Conservation (phyloP, 805 yeast genomes). For the Wickerhamiella parazyma region DNA sequence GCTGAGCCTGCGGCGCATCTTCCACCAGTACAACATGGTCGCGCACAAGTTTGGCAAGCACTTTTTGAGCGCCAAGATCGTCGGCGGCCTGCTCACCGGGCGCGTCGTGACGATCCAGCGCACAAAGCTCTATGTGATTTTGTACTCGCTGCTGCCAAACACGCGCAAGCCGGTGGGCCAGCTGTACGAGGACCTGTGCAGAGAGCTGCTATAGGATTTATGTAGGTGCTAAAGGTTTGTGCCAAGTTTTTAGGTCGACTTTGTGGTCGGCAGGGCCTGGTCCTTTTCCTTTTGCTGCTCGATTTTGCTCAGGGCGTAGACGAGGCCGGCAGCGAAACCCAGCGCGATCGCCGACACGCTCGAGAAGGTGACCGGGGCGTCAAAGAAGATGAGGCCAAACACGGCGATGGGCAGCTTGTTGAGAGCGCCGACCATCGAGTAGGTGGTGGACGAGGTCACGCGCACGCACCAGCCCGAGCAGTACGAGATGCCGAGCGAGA, state of each 20-base stretch:
- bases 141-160: slow-evolving; percentile 41
- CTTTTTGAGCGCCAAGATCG: slow-evolving; percentile 32
- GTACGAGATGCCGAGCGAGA: slow-evolving; percentile 94
- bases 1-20: slow-evolving; percentile 32
- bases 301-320: slow-evolving; percentile 90
- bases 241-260: neutral
- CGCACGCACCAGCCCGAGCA: slow-evolving; percentile 99
- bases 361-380: slow-evolving; percentile 86
- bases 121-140: slow-evolving; percentile 34
- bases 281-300: slow-evolving; percentile 46
- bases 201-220: slow-evolving; percentile 1
- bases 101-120: slow-evolving; percentile 33
- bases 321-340: slow-evolving; percentile 92
- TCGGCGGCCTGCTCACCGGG: slow-evolving; percentile 35
- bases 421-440: slow-evolving; percentile 98
- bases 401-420: slow-evolving; percentile 96
- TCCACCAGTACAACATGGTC: slow-evolving; percentile 35
- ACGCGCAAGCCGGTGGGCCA: slow-evolving; percentile 23
- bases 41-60: slow-evolving; percentile 30
- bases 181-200: slow-evolving; percentile 11
- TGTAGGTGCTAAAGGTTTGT: too few species aligned
- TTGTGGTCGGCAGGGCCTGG: slow-evolving; percentile 17
- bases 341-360: slow-evolving; percentile 80
- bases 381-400: slow-evolving; percentile 88
- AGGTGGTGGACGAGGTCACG: slow-evolving; percentile 95